Evolutionary conservation across 257 asterid species (phyloP).

Genomic region (Thymus mandschuricus): DNA sequence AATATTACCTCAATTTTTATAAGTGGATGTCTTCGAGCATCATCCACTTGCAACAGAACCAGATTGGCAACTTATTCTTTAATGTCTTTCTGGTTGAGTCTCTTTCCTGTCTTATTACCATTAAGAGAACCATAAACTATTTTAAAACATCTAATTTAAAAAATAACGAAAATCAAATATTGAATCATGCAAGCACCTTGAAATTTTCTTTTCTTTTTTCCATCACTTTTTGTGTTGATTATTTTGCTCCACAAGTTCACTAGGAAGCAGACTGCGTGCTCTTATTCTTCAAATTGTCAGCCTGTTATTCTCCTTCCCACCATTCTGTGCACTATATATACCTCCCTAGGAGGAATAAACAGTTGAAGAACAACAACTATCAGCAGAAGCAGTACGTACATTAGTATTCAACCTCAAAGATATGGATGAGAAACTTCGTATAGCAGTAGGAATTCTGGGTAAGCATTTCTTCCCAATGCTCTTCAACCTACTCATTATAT

Average conservation of each 20-base stretch:
- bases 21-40: conserved; percentile 51
- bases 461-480: background rate
- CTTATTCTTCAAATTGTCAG: conserved; percentile 21
- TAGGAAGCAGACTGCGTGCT: conserved; percentile 31
- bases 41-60: conserved; percentile 48
- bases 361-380: conserved; percentile 30
- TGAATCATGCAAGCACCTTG: conserved; percentile 6
- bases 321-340: conserved; percentile 35
- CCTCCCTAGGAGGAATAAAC: conserved; percentile 15
- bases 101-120: conserved; percentile 11
- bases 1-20: conserved; percentile 24
- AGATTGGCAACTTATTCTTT: conserved; percentile 25
- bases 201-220: background rate
- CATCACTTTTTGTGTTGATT: conserved; percentile 10
- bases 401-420: conserved; percentile 21
- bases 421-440: conserved; percentile 68
- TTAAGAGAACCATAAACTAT: background rate
- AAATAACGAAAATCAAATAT: conserved; percentile 1
- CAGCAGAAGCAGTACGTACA: conserved; percentile 13
- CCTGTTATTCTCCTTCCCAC: conserved; percentile 11
- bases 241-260: conserved; percentile 42
- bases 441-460: conserved; percentile 78
- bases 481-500: background rate
- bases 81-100: conserved; percentile 20
- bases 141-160: conserved; percentile 29